Evolutionary conservation across 2,329 filamentous ascomycete genomes (phyloP), one percentile per base, ranked within the genome.

Genomic region (Aspergillus udagawae): DNA sequence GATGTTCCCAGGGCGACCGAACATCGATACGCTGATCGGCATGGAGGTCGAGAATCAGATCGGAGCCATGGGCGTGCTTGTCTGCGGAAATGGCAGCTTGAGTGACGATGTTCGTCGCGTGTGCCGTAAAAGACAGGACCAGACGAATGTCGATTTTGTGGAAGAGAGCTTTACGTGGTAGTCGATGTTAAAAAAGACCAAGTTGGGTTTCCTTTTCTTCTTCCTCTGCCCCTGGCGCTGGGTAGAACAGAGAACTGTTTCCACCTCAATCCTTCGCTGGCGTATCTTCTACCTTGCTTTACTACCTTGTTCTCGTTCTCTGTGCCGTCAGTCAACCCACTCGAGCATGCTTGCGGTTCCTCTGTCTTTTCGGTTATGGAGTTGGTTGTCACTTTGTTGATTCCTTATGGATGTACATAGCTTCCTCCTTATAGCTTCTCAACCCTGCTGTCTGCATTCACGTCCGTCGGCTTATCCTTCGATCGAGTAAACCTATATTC

Each of bases 1-100:
- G 75, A 94, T 97, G 88, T 91, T 91, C 73, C 89, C 92, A 1
- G 93, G 94, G 2, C 86, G 92, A 63, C 93, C 93, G 9, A 91
- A 96, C 68, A 84, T 96, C 48, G 82, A 86, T 21, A 85, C 89
- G 0, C 77, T 97, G n/a, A 78, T 97, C 49, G 82, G 86, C 61
- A 88, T 89, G 75, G 93, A 97, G 77, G 88, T 92, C 20, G 83
- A 87, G 67, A 85, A 89, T 66, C 90, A 94, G 72, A 79, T 91
- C 54, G 94, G 94, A 8, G 91, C 92, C 51, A 95, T 97, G 86
- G 90, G 86, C 23, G 91, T 97, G 48, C 88, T 87, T 10, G 88
- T 92, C 23, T 92, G 90, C 65, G 90, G 90, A 3, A 87, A 89
- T 9, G 90, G 90, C 25, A 84, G 84, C 2, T 75, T 93, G 63